phyloP scores from a whole-genome alignment of 257 asterid species.

The Echium plantagineum region DNA sequence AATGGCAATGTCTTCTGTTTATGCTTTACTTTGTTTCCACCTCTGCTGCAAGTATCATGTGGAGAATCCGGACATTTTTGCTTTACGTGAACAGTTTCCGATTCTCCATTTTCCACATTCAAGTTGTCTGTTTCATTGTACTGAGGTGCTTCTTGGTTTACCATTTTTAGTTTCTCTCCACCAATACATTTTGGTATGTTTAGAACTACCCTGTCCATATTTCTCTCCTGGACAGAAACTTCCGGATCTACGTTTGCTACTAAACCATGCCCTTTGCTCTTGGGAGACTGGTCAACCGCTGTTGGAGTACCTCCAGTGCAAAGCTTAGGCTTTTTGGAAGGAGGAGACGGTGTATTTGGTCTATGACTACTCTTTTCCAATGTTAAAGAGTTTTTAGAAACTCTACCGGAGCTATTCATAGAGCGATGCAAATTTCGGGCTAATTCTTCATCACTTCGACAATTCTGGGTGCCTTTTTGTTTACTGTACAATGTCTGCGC shows the following conservation, averaged over 20 bases:
- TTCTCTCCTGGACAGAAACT: constrained; percentile 27
- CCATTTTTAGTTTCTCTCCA: constrained; percentile 22
- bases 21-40: constrained; percentile 49
- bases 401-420: constrained; percentile 69
- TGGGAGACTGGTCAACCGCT: constrained; percentile 20
- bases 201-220: constrained; percentile 32
- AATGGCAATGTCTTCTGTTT: constrained; percentile 83
- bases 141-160: constrained; percentile 19
- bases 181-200: constrained; percentile 27
- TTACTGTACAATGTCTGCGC: constrained; percentile 53
- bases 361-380: constrained; percentile 39
- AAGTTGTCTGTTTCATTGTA: constrained; percentile 21
- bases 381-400: constrained; percentile 35
- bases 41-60: constrained; percentile 33
- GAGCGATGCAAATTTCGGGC: constrained; percentile 53
- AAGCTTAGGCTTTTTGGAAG: constrained; percentile 13
- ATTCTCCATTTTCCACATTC: constrained; percentile 32
- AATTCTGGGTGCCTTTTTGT: constrained; percentile 29
- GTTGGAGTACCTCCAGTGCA: constrained; percentile 17
- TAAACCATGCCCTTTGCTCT: constrained; percentile 23
- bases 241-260: constrained; percentile 19
- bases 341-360: constrained; percentile 28
- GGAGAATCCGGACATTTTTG: constrained; percentile 24
- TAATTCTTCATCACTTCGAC: constrained; percentile 55
- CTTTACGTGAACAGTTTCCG: constrained; percentile 14